A percentile compares a stretch with the other conserved stretches of the same genome.
Evolutionary conservation across 2,329 filamentous ascomycete genomes (phyloP).

Genomic region (Plectosphaerella cucumerina): DNA sequence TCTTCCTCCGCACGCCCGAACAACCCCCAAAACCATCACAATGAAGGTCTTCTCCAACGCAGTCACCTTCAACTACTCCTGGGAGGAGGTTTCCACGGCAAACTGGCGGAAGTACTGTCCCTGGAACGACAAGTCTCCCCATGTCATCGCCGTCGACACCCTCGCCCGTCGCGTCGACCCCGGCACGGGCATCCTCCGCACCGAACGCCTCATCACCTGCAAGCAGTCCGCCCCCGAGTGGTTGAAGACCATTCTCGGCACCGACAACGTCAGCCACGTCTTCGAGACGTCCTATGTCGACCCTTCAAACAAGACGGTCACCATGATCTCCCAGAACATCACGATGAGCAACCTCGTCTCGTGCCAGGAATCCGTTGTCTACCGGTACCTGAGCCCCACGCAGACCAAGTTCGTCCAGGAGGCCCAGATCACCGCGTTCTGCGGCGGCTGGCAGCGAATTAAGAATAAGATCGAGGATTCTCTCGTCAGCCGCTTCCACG

Average conservation of each 20-base stretch:
- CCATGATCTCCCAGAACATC: conserved; percentile 94
- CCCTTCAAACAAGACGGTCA: conserved; percentile 76
- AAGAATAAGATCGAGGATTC: conserved; percentile 95
- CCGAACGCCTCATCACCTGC: conserved; percentile 60
- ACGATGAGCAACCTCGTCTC: conserved; percentile 87
- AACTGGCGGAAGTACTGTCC: conserved; percentile 99
- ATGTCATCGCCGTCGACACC: conserved; percentile 94
- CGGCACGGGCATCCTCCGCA: conserved; percentile 55
- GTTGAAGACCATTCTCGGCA: conserved; percentile 74
- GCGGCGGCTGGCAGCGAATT: conserved; percentile 95
- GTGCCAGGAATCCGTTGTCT: conserved; percentile 89
- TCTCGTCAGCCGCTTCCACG: conserved; percentile 80
- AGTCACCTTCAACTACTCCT: conserved; percentile 94
- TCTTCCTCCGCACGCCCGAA: not conserved
- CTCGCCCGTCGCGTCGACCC: conserved; percentile 63
- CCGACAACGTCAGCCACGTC: conserved; percentile 76
- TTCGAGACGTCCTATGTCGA: conserved; percentile 97
- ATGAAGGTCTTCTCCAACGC: conserved; percentile 97
- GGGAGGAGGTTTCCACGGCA: conserved; percentile 94
- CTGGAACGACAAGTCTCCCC: conserved; percentile 98
- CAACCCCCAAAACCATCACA: conserved; percentile 17
- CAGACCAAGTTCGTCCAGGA: conserved; percentile 83
- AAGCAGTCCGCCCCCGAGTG: conserved; percentile 67
- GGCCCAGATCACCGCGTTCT: conserved; percentile 88
- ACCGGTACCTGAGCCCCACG: conserved; percentile 57